A percentile compares a stretch with the other conserved stretches of the same genome.
phyloP scores from a whole-genome alignment of 176 grass and related monocot genomes.

The Zea luxurians region DNA sequence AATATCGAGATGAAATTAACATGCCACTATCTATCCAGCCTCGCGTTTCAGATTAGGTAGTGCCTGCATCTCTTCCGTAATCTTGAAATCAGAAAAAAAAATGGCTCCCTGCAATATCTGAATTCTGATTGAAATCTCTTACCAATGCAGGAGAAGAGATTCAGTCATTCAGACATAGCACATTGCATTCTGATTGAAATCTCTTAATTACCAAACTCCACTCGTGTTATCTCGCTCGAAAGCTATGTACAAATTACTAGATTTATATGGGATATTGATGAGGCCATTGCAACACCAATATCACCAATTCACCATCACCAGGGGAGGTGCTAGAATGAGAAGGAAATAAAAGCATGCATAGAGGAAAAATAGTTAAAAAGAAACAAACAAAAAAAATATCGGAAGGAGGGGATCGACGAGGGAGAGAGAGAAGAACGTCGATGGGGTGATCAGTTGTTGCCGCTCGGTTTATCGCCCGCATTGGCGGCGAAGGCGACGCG shows the following conservation, averaged over 20 bases:
- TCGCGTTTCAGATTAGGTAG: background rate
- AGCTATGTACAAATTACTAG: constrained; percentile 49
- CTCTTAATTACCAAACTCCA: background rate
- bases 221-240: constrained; percentile 29
- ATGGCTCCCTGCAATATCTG: background rate
- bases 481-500: background rate
- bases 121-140: background rate
- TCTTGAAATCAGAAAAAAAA: background rate
- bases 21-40: background rate
- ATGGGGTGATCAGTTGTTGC: constrained; percentile 19
- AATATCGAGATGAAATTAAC: background rate
- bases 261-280: background rate
- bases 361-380: background rate
- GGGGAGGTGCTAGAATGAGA: constrained; percentile 7
- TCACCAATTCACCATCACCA: background rate
- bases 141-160: background rate
- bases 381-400: background rate
- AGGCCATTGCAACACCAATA: constrained; percentile 26
- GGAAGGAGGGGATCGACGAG: constrained; percentile 2
- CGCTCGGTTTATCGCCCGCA: constrained; percentile 24
- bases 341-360: background rate
- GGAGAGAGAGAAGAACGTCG: background rate
- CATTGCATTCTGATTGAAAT: background rate
- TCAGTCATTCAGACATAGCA: background rate
- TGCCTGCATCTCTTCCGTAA: background rate